Percentiles rank a stretch among this genome's conserved stretches.
These are phyloP conservation scores for Candida maris DNA, from an alignment of 805 yeast species.

Conservation along the genomic window DNA sequence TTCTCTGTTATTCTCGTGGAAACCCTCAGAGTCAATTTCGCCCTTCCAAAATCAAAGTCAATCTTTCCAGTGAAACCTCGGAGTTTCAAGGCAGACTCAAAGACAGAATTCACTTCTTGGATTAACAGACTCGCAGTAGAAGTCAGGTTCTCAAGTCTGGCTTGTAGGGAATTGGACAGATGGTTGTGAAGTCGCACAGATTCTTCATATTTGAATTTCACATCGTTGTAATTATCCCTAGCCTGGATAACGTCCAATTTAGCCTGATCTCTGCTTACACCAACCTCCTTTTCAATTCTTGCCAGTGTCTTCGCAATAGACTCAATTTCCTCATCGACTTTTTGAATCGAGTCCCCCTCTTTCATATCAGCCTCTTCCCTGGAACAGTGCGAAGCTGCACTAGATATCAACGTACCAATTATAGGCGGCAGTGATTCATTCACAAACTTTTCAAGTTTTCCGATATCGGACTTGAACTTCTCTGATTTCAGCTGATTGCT, in stretches of 20 bases:
- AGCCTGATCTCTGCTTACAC: constrained; percentile 54
- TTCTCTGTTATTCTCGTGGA: constrained; percentile 57
- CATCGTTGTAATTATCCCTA: constrained; percentile 40
- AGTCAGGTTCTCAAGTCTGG: constrained; percentile 41
- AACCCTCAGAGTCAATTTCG: constrained; percentile 53
- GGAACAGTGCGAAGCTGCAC: constrained; percentile 43
- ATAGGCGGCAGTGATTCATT: constrained; percentile 25
- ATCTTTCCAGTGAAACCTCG: constrained; percentile 76
- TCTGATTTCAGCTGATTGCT: constrained; percentile 16
- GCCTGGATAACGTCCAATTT: constrained; percentile 43
- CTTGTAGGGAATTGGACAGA: constrained; percentile 36
- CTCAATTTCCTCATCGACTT: constrained; percentile 47
- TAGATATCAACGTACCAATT: constrained; percentile 18
- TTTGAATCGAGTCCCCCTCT: constrained; percentile 41
- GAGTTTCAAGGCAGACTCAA: constrained; percentile 54
- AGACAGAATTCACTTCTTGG: constrained; percentile 49
- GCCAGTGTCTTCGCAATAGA: constrained; percentile 44
- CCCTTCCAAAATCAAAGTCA: constrained; percentile 53
- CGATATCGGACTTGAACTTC: constrained; percentile 21
- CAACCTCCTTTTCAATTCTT: constrained; percentile 50
- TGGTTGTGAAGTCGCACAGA: constrained; percentile 30
- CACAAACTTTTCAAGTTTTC: constrained; percentile 26
- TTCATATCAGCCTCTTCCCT: constrained; percentile 42
- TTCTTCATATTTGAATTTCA: constrained; percentile 37
- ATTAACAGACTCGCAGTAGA: constrained; percentile 40